Base-by-base conservation (phyloP, 2,329 filamentous ascomycete genomes). In the Sporothrix pallida region DNA sequence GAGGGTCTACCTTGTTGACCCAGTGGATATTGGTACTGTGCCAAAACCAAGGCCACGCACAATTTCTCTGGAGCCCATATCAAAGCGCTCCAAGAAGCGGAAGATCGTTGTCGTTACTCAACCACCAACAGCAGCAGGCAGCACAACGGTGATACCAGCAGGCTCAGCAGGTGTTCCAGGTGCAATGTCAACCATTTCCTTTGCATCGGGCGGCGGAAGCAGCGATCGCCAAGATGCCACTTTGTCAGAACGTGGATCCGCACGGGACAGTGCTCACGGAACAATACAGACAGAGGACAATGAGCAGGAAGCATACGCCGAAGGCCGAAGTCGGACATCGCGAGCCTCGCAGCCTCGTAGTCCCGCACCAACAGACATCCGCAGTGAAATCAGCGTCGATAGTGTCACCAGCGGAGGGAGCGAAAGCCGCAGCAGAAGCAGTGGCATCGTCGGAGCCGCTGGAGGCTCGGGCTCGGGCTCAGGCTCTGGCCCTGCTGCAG, bases 61-160 rank as follows among this genome's bases (percentile, higher is more conserved):
- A 4, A 95, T 98, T 76, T 95, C 93, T 2, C 85, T 98, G 48
- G 95, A 98, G 80, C 93, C 95, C 0, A 90, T 97, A 77, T 92
- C 91, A n/a, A 91, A 88, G 79, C 87, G 90, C 74, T 85, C 88
- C 56, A 91, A 88, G 78, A 88, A 87, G 76, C 93, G 89, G 80
- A 89, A 87, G 77, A 82, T 85, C 4, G 77, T 82, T n/a, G 78
- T 82, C n/a, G 82, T 85, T 12, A 80, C 82, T 8, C 86, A 89
- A 44, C 79, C 79, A 62, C 80, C 71, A 8, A n/a, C 60, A 46
- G n/a, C 67, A 60, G 23, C 31, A 9, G 48, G 67, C 17, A 56
- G 13, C 56, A 58, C 71, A 3, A 23, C 65, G 8, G 37, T 31
- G n/a, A 44, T 68, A 56, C 52, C 54, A 31, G 44, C 72, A 26